Evolutionary conservation across 257 asterid species (phyloP), one percentile per base, ranked within the genome.

Genomic region (Echites panduratus): DNA sequence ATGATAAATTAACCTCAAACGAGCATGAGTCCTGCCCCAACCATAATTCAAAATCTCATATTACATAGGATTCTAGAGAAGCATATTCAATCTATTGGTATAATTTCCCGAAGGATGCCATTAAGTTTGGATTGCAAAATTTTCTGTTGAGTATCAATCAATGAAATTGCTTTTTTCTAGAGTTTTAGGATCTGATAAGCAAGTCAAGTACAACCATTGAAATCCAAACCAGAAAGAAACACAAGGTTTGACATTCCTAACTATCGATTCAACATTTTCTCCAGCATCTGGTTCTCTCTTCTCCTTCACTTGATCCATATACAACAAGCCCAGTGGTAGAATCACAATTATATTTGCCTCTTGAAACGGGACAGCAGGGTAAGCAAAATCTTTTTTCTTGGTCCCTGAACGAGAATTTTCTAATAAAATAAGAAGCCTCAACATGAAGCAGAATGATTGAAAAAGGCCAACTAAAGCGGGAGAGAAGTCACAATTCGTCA

Each of bases 361-460:
- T 73, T 75, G 54, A 94, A 53, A 77, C 86, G 89, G 67, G 97
- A 83, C 69, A 75, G 86, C 81, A 93, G 64, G 0, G 93, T 58
- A 4, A 82, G 91, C 66, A 91, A 57, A 77, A 94, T 88, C 79
- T 94, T 94, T 84, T 91, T 91, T 76, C 98, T 85, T n/a, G 97
- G 98, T 38, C 97, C 96, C 97, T 94, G 85, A 79, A 82, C 68
- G 38, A 72, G 62, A 70, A 24, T 47, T 71, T 29, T 70, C 64
- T 17, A 64, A 26, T 57, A 58, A 57, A 64, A 26, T 57, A 58
- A 57, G 70, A 77, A 71, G 75, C 59, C 27, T 19, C 26, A 53
- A 24, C 38, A 53, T 58, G 52, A 59, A 77, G 26, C 10, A 3
- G 43, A 69, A 72, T 32, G 44, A 47, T 0, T 1, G 26, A 54